phyloP scores from a whole-genome alignment of 1,284 basidiomycete genomes.

The Irpex sp. region DNA sequence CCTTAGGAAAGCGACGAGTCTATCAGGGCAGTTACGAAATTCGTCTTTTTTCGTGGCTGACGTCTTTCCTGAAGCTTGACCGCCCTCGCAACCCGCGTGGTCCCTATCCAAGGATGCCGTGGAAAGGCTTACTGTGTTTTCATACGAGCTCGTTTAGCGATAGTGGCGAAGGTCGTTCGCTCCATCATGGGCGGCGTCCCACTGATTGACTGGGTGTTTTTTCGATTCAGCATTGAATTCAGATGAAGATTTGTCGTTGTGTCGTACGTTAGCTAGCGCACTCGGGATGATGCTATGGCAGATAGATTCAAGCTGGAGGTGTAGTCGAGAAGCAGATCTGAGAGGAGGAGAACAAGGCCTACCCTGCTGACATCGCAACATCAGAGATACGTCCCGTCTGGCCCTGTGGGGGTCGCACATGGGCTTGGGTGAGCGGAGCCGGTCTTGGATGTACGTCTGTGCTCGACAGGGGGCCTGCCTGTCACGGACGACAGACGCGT shows the following conservation, averaged over 20 bases:
- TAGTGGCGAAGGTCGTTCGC: background rate
- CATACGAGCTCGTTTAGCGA: background rate
- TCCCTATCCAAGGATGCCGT: too few species aligned
- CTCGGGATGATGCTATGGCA: background rate
- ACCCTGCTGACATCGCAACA: background rate
- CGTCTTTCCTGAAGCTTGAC: background rate
- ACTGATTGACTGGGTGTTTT: background rate
- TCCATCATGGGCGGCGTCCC: background rate
- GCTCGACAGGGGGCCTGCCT: background rate
- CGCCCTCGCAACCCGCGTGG: too few species aligned
- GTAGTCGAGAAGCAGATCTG: background rate
- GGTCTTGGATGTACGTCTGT: background rate
- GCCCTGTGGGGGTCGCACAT: background rate
- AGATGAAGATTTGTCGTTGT: background rate
- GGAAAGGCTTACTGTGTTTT: background rate
- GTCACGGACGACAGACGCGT: background rate
- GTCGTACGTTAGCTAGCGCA: background rate
- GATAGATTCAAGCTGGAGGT: background rate
- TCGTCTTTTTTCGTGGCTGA: background rate
- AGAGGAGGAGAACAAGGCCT: background rate
- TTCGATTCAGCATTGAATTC: background rate
- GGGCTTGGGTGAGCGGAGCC: background rate
- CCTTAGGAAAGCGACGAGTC: background rate
- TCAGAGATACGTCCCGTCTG: background rate
- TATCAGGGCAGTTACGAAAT: background rate